phyloP scores from a whole-genome alignment of 768 basidiomycete genomes.

The Pluteus cervinus region DNA sequence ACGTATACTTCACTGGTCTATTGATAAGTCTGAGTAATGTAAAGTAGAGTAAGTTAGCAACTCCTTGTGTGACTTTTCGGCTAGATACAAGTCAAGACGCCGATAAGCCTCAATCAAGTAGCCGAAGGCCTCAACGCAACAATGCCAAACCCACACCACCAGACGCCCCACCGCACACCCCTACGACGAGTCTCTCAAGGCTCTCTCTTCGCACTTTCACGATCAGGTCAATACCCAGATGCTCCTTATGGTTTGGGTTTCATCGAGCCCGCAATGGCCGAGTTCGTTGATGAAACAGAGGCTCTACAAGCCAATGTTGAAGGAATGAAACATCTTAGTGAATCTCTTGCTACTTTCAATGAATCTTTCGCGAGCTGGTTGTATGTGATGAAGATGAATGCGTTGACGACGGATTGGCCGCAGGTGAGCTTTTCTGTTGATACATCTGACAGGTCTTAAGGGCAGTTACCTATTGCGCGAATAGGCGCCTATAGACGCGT shows the following conservation, averaged over 20 bases:
- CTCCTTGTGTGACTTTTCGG: too few relatives aligned
- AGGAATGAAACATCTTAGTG: slow-evolving; percentile 62
- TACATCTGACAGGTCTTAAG: too few relatives aligned
- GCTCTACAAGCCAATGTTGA: slow-evolving; percentile 71
- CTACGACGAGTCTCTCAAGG: slow-evolving; percentile 88
- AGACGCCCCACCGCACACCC: slow-evolving; percentile 70
- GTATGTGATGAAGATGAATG: slow-evolving; percentile 92
- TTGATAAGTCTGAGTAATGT: too few relatives aligned
- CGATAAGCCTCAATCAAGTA: too few relatives aligned
- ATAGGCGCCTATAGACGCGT: slow-evolving; percentile 56
- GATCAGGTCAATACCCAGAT: slow-evolving; percentile 65
- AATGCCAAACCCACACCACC: too few relatives aligned
- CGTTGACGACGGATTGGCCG: slow-evolving; percentile 89
- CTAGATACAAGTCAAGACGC: too few relatives aligned
- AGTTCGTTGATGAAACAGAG: slow-evolving; percentile 86
- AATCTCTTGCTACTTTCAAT: slow-evolving; percentile 80
- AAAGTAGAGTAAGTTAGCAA: too few relatives aligned
- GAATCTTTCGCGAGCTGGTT: slow-evolving; percentile 91
- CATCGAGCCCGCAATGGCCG: slow-evolving; percentile 76
- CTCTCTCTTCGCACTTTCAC: slow-evolving; percentile 80
- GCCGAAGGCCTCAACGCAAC: too few relatives aligned
- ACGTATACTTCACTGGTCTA: too few relatives aligned
- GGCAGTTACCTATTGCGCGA: neutral
- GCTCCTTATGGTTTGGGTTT: slow-evolving; percentile 84
- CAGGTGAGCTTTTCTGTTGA: slow-evolving; percentile 45